Evolutionary conservation across 2,329 filamentous ascomycete species (phyloP), one percentile per base, ranked within the genome.

Genomic region (Exophiala dermatitidis): DNA sequence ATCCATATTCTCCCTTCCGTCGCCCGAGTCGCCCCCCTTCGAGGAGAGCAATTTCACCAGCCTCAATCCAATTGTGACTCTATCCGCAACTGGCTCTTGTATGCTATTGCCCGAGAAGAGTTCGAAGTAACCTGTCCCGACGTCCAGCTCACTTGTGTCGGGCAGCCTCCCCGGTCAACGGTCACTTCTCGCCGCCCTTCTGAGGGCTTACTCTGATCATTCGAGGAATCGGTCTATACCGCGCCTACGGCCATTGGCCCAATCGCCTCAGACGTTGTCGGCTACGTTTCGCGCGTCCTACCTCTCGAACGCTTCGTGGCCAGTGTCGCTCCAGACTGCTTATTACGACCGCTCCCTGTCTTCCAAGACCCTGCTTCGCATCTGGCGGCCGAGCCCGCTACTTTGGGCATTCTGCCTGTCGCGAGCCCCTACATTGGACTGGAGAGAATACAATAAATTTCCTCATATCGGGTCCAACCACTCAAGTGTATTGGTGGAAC

Each of bases 131-230:
- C 31, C 19, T 36, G 26, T 31, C 37, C 28, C n/a, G 31, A n/a
- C 36, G 31, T 54, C 45, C 29, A 52, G 12, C 40, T 48, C 46
- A 46, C 29, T 46, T 10, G 9, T 42, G 34, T n/a, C 43, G 30
- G 19, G 8, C 41, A 36, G 30, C 37, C 12, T 48, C 40, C 31
- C 45, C 8, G 19, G 28, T 19, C 34, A 19, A 40, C 9, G 32
- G 9, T 26, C 42, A 19, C 46, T 45, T 38, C 40, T 58, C 49
- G 52, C 38, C 38, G 50, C 32, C 53, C 42, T 51, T 42, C 37
- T 43, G 42, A 32, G 33, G 56, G 50, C 53, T 51, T 53, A 53
- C 56, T 58, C 50, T 50, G 56, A 53, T 37, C 47, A 9, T 37
- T 53, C 10, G 41, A 50, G 9, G 9, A 26, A 12, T 46, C 31